Percentiles rank a stretch among this genome's conserved stretches.
Conservation (phyloP, 305 asterid species). For the Ajuga reptans region DNA sequence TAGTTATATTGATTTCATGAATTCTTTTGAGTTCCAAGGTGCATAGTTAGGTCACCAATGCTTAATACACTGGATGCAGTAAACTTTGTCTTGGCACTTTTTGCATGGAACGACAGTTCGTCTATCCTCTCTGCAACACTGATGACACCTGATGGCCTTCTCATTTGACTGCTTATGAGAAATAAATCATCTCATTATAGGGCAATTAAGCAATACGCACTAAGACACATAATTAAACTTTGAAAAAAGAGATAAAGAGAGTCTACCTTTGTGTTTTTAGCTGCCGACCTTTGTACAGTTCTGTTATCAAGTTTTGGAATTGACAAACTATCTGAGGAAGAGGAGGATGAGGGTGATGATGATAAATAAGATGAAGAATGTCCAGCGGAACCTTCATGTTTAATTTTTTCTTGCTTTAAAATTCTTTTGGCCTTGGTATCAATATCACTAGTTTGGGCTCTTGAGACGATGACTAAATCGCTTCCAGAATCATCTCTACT, state of each 20-base stretch:
- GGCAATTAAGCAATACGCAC: neutral
- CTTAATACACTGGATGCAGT: constrained; percentile 70
- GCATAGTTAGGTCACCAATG: constrained; percentile 44
- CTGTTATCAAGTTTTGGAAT: constrained; percentile 23
- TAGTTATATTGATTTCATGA: neutral
- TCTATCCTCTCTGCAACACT: constrained; percentile 51
- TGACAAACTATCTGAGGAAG: constrained; percentile 32
- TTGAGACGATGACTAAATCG: constrained; percentile 18
- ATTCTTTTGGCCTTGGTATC: constrained; percentile 19
- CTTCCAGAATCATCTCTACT: neutral
- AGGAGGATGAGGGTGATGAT: constrained; percentile 27
- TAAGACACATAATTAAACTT: neutral
- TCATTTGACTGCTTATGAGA: constrained; percentile 31
- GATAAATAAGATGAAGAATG: constrained; percentile 24
- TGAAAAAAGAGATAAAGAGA: constrained; percentile 13
- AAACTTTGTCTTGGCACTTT: constrained; percentile 48
- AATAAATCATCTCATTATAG: constrained; percentile 14
- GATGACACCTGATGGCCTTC: constrained; percentile 44
- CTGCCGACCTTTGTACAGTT: constrained; percentile 15
- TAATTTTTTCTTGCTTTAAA: constrained; percentile 11
- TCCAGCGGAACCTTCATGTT: constrained; percentile 13
- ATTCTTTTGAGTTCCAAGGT: neutral
- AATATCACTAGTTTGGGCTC: constrained; percentile 22
- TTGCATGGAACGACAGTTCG: constrained; percentile 61
- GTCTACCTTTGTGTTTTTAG: constrained; percentile 34